These are phyloP conservation scores for Ogataea hybrid DNA, from an alignment of 1,139 yeast genomes.

Conservation along the genomic window DNA sequence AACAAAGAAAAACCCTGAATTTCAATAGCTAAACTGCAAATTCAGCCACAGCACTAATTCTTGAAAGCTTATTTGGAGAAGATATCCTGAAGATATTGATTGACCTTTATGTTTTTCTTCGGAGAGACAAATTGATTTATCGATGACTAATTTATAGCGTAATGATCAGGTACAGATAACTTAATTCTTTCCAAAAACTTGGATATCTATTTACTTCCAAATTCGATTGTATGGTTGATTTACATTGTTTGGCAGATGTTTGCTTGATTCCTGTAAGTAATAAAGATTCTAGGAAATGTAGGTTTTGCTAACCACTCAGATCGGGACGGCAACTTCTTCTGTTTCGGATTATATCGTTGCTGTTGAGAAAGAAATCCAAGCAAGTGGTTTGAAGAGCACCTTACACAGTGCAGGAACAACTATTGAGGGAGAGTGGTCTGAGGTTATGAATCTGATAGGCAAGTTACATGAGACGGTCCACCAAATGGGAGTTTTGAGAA, in stretches of 20 bases:
- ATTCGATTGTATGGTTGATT: conserved; percentile 35
- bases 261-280: conserved; percentile 70
- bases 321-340: conserved; percentile 76
- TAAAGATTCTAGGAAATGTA: neutral
- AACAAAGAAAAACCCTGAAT: too few species aligned
- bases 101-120: too few species aligned
- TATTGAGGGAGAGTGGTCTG: conserved; percentile 90
- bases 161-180: too few species aligned
- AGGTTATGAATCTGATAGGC: conserved; percentile 79
- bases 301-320: conserved; percentile 34
- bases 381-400: conserved; percentile 60
- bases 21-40: too few species aligned
- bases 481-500: conserved; percentile 63
- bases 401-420: conserved; percentile 92
- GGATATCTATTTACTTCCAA: neutral
- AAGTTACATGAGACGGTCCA: conserved; percentile 72
- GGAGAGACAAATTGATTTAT: too few species aligned
- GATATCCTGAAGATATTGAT: too few species aligned
- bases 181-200: too few species aligned
- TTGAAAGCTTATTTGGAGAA: too few species aligned
- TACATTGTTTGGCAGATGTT: conserved; percentile 76
- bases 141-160: too few species aligned
- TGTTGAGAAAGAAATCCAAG: conserved; percentile 60
- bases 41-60: too few species aligned
- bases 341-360: conserved; percentile 77